Evolutionary conservation across 2,329 filamentous ascomycete genomes (phyloP).

Genomic region (Colletotrichum chrysophilum): DNA sequence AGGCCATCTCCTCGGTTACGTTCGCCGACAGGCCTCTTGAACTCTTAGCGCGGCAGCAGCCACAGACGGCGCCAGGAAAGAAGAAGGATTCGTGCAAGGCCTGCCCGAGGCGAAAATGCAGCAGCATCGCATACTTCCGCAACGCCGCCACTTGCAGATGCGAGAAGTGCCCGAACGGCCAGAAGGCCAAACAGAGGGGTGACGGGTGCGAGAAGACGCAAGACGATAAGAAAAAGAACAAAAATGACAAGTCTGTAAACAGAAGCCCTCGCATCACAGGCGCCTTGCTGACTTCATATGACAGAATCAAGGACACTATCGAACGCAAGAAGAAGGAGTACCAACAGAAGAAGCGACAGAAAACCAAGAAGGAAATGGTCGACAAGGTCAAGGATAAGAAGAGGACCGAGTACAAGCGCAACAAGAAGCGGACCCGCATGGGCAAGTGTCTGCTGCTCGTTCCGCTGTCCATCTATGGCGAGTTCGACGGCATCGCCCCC

Average conservation of each 20-base stretch:
- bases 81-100: background rate
- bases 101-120: background rate
- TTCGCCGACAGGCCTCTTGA: background rate
- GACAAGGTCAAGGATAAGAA: background rate
- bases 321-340: background rate
- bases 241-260: background rate
- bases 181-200: background rate
- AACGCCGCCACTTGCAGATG: background rate
- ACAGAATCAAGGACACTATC: background rate
- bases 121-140: background rate
- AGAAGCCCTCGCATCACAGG: accelerated
- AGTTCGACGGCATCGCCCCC: background rate
- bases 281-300: background rate
- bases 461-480: background rate
- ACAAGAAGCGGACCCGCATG: background rate
- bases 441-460: background rate
- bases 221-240: background rate
- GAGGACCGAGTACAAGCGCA: background rate
- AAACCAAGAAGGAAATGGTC: background rate
- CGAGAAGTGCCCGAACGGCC: background rate
- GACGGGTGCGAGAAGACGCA: background rate
- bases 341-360: background rate
- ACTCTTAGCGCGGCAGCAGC: background rate
- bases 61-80: background rate
- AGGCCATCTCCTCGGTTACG: background rate